Evolutionary conservation across 1,284 basidiomycete species (phyloP).

Genomic region (Pseudozyma flocculosa): DNA sequence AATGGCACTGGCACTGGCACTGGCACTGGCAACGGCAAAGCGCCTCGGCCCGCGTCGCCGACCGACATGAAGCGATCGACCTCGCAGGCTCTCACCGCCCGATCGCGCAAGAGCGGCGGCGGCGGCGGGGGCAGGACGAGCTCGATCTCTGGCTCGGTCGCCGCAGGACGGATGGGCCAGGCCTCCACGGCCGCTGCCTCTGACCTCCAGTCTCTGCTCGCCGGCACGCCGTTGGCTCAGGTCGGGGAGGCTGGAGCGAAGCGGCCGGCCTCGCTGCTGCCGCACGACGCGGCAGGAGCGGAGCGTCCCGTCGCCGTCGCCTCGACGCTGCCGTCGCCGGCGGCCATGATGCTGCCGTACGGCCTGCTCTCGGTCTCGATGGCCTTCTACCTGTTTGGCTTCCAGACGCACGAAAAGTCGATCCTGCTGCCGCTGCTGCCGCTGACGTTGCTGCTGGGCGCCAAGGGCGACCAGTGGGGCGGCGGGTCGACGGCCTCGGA

Average conservation of each 20-base stretch:
- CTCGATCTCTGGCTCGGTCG: slow-evolving; percentile 7
- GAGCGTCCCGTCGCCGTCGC: too few species aligned
- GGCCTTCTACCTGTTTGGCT: slow-evolving; percentile 92
- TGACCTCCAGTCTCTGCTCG: too few species aligned
- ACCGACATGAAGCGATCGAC: too few species aligned
- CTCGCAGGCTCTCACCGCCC: too few species aligned
- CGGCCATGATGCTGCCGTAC: slow-evolving; percentile 51
- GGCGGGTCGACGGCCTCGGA: slow-evolving; percentile 63
- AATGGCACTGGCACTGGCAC: too few species aligned
- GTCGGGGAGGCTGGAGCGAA: too few species aligned
- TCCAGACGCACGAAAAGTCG: slow-evolving; percentile 93
- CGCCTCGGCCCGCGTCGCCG: too few species aligned
- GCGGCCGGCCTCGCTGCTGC: too few species aligned
- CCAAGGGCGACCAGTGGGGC: slow-evolving; percentile 59
- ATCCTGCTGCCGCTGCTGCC: slow-evolving; percentile 85
- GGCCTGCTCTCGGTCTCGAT: slow-evolving; percentile 59
- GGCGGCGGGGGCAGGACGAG: neutral
- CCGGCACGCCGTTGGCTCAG: too few species aligned
- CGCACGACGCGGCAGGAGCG: too few species aligned
- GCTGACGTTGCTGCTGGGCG: slow-evolving; percentile 74
- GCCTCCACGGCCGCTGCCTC: too few species aligned
- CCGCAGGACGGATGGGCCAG: neutral
- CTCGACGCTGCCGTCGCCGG: slow-evolving; percentile 68
- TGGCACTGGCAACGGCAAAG: too few species aligned
- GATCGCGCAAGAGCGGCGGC: neutral